These are phyloP conservation scores for Tetrapisispora namnaoensis DNA, from an alignment of 805 yeast genomes.

Conservation along the genomic window DNA sequence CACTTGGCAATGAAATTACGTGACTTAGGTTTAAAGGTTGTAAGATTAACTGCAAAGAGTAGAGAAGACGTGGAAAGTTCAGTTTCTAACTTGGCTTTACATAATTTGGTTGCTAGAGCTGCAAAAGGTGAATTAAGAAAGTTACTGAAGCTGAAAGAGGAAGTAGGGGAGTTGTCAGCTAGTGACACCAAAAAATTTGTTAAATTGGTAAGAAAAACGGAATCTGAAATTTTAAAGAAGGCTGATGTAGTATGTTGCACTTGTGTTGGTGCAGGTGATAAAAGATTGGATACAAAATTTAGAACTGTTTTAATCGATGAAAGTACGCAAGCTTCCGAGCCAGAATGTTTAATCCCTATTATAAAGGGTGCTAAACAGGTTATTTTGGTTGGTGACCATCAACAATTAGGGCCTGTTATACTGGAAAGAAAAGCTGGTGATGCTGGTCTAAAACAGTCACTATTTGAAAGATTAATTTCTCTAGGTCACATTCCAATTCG, in stretches of 20 bases:
- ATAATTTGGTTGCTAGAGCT: constrained; percentile 37
- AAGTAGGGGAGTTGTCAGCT: constrained; percentile 56
- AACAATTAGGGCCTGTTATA: constrained; percentile 89
- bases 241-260: constrained; percentile 85
- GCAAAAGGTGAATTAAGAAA: constrained; percentile 52
- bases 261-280: constrained; percentile 87
- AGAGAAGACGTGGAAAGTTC: constrained; percentile 73
- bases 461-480: constrained; percentile 76
- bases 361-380: constrained; percentile 86
- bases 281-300: constrained; percentile 50
- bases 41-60: constrained; percentile 64
- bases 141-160: constrained; percentile 47
- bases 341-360: constrained; percentile 82
- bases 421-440: constrained; percentile 69
- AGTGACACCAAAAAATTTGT: constrained; percentile 41
- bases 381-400: constrained; percentile 88
- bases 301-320: constrained; percentile 83
- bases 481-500: constrained; percentile 80
- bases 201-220: constrained; percentile 37
- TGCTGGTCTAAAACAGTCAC: constrained; percentile 78
- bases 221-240: constrained; percentile 37
- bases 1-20: constrained; percentile 71
- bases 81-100: constrained; percentile 48
- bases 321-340: constrained; percentile 89
- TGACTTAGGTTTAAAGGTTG: constrained; percentile 64